These are phyloP conservation scores for Ceratocystis smalleyi DNA, from an alignment of 2,329 filamentous ascomycete genomes.

Conservation along the genomic window DNA sequence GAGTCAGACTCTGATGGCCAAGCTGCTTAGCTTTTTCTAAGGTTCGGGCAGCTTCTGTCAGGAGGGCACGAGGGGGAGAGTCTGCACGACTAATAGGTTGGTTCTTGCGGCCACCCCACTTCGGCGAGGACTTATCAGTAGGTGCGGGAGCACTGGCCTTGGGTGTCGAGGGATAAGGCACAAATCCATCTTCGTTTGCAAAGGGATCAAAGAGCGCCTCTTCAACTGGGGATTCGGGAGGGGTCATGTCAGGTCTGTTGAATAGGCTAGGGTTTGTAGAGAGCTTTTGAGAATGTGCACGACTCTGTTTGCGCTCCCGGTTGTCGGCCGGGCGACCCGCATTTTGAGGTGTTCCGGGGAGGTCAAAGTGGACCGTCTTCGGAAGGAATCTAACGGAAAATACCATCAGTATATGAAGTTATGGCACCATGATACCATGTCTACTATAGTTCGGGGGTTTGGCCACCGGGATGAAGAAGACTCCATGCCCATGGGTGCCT, in stretches of 20 bases:
- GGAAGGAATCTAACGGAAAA: conserved; percentile 57
- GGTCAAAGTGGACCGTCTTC: conserved; percentile 77
- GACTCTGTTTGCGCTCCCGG: conserved; percentile 21
- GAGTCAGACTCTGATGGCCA: conserved; percentile 41
- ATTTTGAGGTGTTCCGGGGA: conserved; percentile 38
- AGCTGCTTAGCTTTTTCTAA: conserved; percentile 38
- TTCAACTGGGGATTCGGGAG: conserved; percentile 39
- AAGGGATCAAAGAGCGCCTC: conserved; percentile 36
- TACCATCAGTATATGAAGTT: background rate
- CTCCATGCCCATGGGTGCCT: background rate
- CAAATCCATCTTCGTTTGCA: conserved; percentile 41
- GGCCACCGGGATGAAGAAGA: background rate
- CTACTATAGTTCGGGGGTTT: background rate
- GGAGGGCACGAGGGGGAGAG: conserved; percentile 57
- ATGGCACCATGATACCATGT: background rate
- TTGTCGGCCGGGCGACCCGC: conserved; percentile 23
- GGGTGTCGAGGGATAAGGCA: conserved; percentile 33
- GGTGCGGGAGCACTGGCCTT: conserved; percentile 39
- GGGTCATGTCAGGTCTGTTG: conserved; percentile 34
- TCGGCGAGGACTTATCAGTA: conserved; percentile 57
- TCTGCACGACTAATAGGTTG: conserved; percentile 65
- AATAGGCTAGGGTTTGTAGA: conserved; percentile 37
- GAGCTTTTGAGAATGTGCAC: conserved; percentile 22
- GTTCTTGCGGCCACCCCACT: conserved; percentile 60
- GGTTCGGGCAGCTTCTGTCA: conserved; percentile 51